Base-by-base conservation (phyloP, 2,329 filamentous ascomycete genomes). In the Apiospora marii region DNA sequence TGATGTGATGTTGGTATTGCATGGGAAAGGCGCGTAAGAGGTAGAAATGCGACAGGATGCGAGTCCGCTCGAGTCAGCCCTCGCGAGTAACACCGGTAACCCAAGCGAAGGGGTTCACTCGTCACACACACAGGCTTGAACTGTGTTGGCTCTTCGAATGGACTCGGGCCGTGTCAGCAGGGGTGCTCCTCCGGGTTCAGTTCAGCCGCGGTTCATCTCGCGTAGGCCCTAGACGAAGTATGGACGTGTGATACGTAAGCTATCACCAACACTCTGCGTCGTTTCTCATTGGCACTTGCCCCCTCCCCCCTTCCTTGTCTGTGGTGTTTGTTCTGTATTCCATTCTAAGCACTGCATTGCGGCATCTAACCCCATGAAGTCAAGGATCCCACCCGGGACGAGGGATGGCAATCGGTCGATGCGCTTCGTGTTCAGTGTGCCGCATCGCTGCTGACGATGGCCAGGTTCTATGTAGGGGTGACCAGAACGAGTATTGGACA, bases 81-180 rank as follows among this genome's bases (percentile, higher is more conserved):
- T 61, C 19, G 19, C 16, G 30, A n/a, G 8, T 16, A 30, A 19
- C 4, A 61, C 19, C 19, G 19, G 14, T 7, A 27, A 37, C 22
- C 22, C 16, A 22, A 16, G 16, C 7, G 16, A 61, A 34, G 30
- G 8, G 3, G 10, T 61, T n/a, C 12, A 30, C 53, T 61, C 19
- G 30, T 61, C 8, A 37, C 53, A 19, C 53, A 19, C 30, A 12
- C 53, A 34, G 6, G 53, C 27, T 61, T 24, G 27, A 5, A 10
- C 49, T 27, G n/a, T 10, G 8, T 27, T 58, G 51, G 19, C n/a
- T 49, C 27, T 27, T 37, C 53, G 12, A n/a, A 6, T 61, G 53
- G 51, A 61, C 53, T 37, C 53, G 53, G 53, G 53, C 53, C 53
- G 53, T 37, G 53, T 37, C 53, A 37, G 37, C 53, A 61, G 53